Percentiles rank a stretch among this genome's conserved stretches.
Evolutionary conservation across 1,284 basidiomycete species (phyloP).

Genomic region (Caloboletus firmus): DNA sequence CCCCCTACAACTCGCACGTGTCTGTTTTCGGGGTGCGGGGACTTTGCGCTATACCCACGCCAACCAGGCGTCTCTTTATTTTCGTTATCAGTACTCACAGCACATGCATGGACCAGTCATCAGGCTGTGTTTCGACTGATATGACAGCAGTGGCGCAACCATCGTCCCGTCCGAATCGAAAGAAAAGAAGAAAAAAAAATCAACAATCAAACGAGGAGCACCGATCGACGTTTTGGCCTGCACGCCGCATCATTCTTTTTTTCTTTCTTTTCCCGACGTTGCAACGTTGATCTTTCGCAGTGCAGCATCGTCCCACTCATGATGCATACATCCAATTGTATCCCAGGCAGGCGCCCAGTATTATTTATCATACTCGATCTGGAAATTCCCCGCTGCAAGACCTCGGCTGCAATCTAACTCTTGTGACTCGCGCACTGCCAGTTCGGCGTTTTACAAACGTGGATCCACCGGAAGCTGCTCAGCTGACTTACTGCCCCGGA

Average conservation of each 20-base stretch:
- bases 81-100: not conserved
- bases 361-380: no score
- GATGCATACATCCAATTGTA: not conserved
- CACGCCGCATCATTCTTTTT: slow-evolving; percentile 3
- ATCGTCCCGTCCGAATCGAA: not conserved
- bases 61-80: not conserved
- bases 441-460: not conserved
- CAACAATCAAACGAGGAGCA: not conserved
- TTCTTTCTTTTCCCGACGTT: not conserved
- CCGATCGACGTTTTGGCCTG: not conserved
- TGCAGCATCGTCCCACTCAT: not conserved
- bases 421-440: no score
- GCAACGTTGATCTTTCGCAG: not conserved
- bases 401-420: no score
- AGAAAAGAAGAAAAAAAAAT: not conserved
- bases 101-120: not conserved
- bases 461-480: not conserved
- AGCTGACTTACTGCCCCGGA: no score
- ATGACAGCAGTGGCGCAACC: not conserved
- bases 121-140: slow-evolving; percentile 3
- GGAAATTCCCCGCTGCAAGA: no score
- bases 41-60: not conserved
- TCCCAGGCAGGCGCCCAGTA: not conserved
- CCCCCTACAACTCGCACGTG: not conserved
- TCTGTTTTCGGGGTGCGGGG: not conserved